Percentiles rank a stretch among this genome's conserved stretches.
These are phyloP conservation scores for Scheffersomyces parashehatae DNA, from an alignment of 1,139 yeast species.

Conservation along the genomic window DNA sequence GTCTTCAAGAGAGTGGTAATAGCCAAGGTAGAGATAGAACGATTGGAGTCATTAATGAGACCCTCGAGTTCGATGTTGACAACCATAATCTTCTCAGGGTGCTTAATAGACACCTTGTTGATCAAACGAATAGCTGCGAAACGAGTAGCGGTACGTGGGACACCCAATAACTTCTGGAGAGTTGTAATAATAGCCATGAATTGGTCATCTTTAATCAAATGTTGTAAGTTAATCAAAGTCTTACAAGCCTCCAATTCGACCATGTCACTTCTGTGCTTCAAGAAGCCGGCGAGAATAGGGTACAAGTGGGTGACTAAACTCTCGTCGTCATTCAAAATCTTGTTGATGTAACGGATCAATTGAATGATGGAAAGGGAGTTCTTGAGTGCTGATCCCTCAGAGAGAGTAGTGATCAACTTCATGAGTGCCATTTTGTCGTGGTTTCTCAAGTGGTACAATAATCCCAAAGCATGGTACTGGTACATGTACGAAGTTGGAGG, in stretches of 20 bases:
- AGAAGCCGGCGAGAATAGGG: constrained; percentile 68
- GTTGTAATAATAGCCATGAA: constrained; percentile 65
- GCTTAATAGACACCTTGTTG: constrained; percentile 78
- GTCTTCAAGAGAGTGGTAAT: constrained; percentile 94
- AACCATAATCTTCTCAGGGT: constrained; percentile 75
- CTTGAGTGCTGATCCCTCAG: constrained; percentile 61
- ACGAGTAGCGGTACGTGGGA: constrained; percentile 87
- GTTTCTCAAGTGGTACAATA: constrained; percentile 81
- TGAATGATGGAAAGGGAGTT: constrained; percentile 81
- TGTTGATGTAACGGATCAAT: constrained; percentile 79
- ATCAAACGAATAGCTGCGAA: constrained; percentile 92
- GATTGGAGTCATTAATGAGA: constrained; percentile 82
- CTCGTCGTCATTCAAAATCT: constrained; percentile 61
- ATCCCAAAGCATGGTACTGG: constrained; percentile 94
- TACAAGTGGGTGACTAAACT: constrained; percentile 56
- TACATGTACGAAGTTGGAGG: constrained; percentile 77
- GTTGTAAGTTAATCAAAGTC: constrained; percentile 65
- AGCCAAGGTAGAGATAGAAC: constrained; percentile 98
- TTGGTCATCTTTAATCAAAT: constrained; percentile 61
- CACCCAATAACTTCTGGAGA: constrained; percentile 75
- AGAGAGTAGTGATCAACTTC: constrained; percentile 82
- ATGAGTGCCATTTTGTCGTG: constrained; percentile 94
- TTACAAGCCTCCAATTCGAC: constrained; percentile 95
- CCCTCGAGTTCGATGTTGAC: constrained; percentile 79
- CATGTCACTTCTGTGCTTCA: constrained; percentile 83